A percentile compares a stretch with the other conserved stretches of the same genome.
Evolutionary conservation across 352 stramenopile genomes (phyloP).

Genomic region (Saprolegnia diclina): DNA sequence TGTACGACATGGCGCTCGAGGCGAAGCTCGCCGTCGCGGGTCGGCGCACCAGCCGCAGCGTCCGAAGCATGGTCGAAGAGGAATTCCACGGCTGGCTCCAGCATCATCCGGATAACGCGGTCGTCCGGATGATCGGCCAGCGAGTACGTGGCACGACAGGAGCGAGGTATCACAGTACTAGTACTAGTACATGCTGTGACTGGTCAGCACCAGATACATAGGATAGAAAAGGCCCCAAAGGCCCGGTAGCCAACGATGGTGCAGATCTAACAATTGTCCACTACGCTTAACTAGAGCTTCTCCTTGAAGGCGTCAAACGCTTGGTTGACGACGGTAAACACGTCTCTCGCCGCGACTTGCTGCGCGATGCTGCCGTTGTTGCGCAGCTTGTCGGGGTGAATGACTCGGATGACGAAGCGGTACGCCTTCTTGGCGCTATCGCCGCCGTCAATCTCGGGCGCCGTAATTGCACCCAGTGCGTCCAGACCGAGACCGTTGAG

Average conservation of each 20-base stretch:
- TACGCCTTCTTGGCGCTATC: slow-evolving; percentile 72
- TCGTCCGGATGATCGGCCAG: no score
- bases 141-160: no score
- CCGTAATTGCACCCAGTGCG: slow-evolving; percentile 70
- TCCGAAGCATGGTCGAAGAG: no score
- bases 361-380: slow-evolving; percentile 56
- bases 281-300: background rate
- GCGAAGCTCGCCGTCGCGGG: background rate
- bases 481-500: slow-evolving; percentile 66
- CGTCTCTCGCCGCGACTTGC: slow-evolving; percentile 76
- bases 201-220: no score
- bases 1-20: background rate
- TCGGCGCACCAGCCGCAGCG: no score
- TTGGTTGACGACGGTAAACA: slow-evolving; percentile 84
- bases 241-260: no score
- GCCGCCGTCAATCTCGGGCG: slow-evolving; percentile 39
- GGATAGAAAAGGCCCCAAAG: no score
- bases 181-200: no score
- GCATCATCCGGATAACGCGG: no score
- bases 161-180: no score
- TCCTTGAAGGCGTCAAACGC: slow-evolving; percentile 84
- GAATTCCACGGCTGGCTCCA: no score
- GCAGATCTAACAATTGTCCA: no score
- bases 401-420: slow-evolving; percentile 75
- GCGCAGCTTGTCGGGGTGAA: slow-evolving; percentile 83